Evolutionary conservation across 73 alveolate species (phyloP), one percentile per base, ranked within the genome.

Genomic region (Paramecium octaurelia): DNA sequence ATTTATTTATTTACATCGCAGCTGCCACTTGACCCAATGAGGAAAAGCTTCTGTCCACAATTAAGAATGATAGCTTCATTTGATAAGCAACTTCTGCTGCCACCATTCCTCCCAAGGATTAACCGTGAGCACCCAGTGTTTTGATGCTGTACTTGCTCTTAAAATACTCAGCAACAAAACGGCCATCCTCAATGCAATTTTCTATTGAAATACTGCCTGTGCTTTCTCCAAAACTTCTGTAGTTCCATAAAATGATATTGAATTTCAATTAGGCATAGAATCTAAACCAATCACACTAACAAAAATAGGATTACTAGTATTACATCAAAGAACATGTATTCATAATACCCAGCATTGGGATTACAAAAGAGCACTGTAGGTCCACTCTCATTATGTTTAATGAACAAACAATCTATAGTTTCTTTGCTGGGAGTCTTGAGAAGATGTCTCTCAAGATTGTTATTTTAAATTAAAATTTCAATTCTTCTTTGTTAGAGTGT

Each of bases 161-260:
- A 29, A 94, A 77, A 86, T 94, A 95, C 44, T 95, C 86, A 23
- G 92, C 86, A 3, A 95, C 44, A 34, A 57, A 86, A 85, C 76
- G 95, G 1, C 95, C 96, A 60, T 94, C 97, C 9, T 91, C 92
- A 42, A 75, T 90, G 54, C 92, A 70, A 70, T 85, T 95, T 58
- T 91, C 24, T 12, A 93, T 58, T 58, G 92, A 88, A 20, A 92
- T 92, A 31, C 31, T 48, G 7, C 98, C 98, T 29, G 93, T 86
- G 86, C 97, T 94, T 92, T 93, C 92, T 59, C 98, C 96, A 95
- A 93, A 95, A 36, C 97, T 93, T 86, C 97, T 92, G 95, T 95
- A 95, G 83, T 95, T 95, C 96, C 97, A 94, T 69, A 95, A 71
- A 0, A 94, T 87, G 14, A 95, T 92, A 92, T 92, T 95, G 43